Evolutionary conservation across 1,284 basidiomycete genomes (phyloP).

Genomic region (Thecaphora thlaspeos): DNA sequence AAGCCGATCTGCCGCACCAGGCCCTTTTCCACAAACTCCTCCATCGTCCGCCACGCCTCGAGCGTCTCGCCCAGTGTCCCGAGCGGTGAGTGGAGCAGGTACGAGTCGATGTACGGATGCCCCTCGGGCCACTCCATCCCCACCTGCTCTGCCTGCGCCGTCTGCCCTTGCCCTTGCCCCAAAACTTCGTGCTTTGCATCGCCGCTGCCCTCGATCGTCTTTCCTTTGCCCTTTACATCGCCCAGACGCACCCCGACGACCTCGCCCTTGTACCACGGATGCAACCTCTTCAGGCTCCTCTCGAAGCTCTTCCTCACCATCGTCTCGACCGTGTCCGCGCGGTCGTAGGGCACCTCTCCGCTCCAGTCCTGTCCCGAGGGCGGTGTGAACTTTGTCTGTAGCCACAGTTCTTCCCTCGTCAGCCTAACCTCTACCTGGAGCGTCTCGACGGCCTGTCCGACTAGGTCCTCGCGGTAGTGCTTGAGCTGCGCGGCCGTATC

Average conservation of each 20-base stretch:
- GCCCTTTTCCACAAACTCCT: slow-evolving; percentile 42
- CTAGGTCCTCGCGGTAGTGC: slow-evolving; percentile 54
- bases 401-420: slow-evolving; percentile 37
- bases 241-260: neutral
- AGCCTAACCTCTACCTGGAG: slow-evolving; percentile 31
- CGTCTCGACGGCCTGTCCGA: slow-evolving; percentile 39
- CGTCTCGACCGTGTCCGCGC: slow-evolving; percentile 28
- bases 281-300: slow-evolving; percentile 27
- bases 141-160: no score
- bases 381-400: slow-evolving; percentile 54
- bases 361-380: slow-evolving; percentile 45
- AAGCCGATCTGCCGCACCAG: slow-evolving; percentile 46
- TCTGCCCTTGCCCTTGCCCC: no score
- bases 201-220: neutral
- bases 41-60: slow-evolving; percentile 50
- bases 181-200: no score
- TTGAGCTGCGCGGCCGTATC: slow-evolving; percentile 54
- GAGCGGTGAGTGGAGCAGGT: slow-evolving; percentile 49
- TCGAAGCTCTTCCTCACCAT: slow-evolving; percentile 41
- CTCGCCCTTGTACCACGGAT: slow-evolving; percentile 21
- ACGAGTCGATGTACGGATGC: slow-evolving; percentile 47
- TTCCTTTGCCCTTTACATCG: neutral
- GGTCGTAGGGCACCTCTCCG: slow-evolving; percentile 34
- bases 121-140: neutral
- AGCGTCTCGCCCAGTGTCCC: slow-evolving; percentile 45